phyloP scores from a whole-genome alignment of 306 rosid species.

The Cicer pinnatifidum region DNA sequence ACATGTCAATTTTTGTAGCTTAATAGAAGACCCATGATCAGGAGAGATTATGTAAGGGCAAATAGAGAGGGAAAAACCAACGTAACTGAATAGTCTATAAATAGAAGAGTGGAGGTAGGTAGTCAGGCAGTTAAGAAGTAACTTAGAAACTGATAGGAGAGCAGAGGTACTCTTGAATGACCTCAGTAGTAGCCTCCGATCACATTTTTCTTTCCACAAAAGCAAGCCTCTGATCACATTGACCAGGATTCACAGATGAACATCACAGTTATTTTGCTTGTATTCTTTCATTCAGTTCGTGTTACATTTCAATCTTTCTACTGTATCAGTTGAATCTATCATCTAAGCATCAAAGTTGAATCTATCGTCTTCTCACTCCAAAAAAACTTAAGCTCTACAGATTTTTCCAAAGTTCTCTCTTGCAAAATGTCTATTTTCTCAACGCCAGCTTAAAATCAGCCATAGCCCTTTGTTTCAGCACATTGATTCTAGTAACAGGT shows the following conservation, averaged over 20 bases:
- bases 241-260: neutral
- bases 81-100: neutral
- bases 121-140: neutral
- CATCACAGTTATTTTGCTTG: neutral
- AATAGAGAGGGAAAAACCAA: neutral
- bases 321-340: neutral
- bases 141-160: neutral
- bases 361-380: neutral
- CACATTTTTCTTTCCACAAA: neutral
- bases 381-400: neutral
- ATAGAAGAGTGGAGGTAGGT: neutral
- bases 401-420: constrained; percentile 10
- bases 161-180: neutral
- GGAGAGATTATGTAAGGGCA: neutral
- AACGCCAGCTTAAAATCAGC: constrained; percentile 20
- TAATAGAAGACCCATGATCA: neutral
- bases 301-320: neutral
- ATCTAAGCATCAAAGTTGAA: neutral
- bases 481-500: constrained; percentile 8
- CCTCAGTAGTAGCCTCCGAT: neutral
- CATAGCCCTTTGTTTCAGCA: constrained; percentile 8
- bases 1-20: neutral
- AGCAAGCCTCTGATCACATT: neutral
- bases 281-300: neutral
- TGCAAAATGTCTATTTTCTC: constrained; percentile 3